Conservation (phyloP, 108 stramenopile genomes). For the Pseudonitzschia multiseries region DNA sequence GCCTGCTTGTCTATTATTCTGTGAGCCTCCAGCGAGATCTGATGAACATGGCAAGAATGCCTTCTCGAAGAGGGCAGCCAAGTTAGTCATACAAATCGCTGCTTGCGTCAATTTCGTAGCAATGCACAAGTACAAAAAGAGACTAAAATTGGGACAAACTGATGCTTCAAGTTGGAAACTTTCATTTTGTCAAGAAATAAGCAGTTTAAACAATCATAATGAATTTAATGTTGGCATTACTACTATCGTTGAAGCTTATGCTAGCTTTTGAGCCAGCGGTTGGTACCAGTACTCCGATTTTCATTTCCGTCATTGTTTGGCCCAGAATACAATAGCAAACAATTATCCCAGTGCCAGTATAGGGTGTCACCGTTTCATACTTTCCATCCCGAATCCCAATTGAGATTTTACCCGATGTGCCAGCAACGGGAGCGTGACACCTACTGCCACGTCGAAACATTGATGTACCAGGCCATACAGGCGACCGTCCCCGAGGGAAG, state of each 20-base stretch:
- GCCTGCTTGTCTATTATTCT: background rate
- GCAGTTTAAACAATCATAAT: too few relatives aligned
- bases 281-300: too few relatives aligned
- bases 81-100: too few relatives aligned
- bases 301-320: background rate
- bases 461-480: constrained; percentile 33
- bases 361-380: background rate
- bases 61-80: background rate
- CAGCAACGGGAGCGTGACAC: background rate
- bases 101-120: too few relatives aligned
- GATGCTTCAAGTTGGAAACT: too few relatives aligned
- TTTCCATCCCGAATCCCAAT: background rate
- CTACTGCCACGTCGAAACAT: constrained; percentile 18
- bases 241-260: too few relatives aligned
- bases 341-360: background rate
- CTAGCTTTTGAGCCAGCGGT: too few relatives aligned
- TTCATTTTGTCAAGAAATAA: too few relatives aligned
- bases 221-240: too few relatives aligned
- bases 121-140: too few relatives aligned
- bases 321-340: too few relatives aligned
- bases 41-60: background rate
- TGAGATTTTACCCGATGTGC: background rate
- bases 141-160: too few relatives aligned
- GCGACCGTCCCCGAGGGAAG: constrained; percentile 17
- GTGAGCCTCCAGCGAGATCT: background rate